Evolutionary conservation across 2,329 filamentous ascomycete species (phyloP).

Genomic region (Escovopsis sp.): DNA sequence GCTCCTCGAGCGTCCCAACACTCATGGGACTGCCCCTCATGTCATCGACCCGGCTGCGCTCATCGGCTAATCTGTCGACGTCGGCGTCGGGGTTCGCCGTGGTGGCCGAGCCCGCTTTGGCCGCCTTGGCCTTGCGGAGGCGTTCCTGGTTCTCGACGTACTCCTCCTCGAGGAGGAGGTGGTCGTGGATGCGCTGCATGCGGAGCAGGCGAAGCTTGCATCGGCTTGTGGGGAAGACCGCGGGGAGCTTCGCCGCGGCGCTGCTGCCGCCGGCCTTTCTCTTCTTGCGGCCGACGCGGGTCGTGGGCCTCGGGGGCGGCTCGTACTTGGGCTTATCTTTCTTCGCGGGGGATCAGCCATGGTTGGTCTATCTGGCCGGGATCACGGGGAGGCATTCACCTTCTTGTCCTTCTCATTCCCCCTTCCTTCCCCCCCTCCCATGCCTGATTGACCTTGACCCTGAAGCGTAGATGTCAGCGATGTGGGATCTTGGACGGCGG

Average conservation of each 20-base stretch:
- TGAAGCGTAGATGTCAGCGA: slow-evolving; percentile 19
- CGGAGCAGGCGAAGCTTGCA: slow-evolving; percentile 94
- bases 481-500: neutral
- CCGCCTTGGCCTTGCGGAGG: slow-evolving; percentile 78
- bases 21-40: slow-evolving; percentile 99
- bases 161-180: slow-evolving; percentile 91
- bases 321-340: slow-evolving; percentile 99
- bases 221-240: slow-evolving; percentile 86
- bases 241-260: slow-evolving; percentile 86
- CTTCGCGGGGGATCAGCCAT: slow-evolving; percentile 31
- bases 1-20: slow-evolving; percentile 91
- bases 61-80: slow-evolving; percentile 77
- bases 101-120: slow-evolving; percentile 50
- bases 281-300: slow-evolving; percentile 96
- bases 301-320: slow-evolving; percentile 90
- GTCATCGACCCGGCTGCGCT: slow-evolving; percentile 88
- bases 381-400: slow-evolving; percentile 31
- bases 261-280: slow-evolving; percentile 88
- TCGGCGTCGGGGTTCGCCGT: slow-evolving; percentile 51
- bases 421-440: slow-evolving; percentile 59
- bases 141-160: slow-evolving; percentile 99
- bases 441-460: slow-evolving; percentile 79
- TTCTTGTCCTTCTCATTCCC: slow-evolving; percentile 90
- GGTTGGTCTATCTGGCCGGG: neutral
- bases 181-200: slow-evolving; percentile 98